Evolutionary conservation across 441 rosid species (phyloP), one percentile per base, ranked within the genome.

Genomic region (Croton laevigatus): DNA sequence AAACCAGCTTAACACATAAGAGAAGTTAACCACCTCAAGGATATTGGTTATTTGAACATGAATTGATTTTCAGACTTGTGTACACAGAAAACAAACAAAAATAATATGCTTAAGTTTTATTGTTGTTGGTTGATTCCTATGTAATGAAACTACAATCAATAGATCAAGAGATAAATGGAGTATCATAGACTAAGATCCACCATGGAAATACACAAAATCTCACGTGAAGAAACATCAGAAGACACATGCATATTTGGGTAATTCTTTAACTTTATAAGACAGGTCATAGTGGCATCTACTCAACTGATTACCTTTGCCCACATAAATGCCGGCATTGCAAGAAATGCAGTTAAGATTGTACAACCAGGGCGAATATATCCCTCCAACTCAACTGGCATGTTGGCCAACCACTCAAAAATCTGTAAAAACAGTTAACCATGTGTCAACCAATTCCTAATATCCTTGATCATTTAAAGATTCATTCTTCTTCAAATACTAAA

Each of bases 301-400:
- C 19, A 54, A 68, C 65, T 6, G 9, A 49, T 65, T 81, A 92
- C 99, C 97, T 91, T 91, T 46, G 60, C 81, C 99, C 99, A 95
- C 95, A 87, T 93, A 68, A 78, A 80, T 65, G 75, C 77, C 38
- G 98, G 97, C 98, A 92, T 95, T n/a, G 99, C 85, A 65, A 89
- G 73, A 64, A 95, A 95, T 51, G 85, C 81, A 22, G 99, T 95
- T 82, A 95, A 86, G 74, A 93, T 93, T 64, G 89, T 89, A 87
- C 99, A 95, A 64, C 99, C 98, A 62, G 99, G 99, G 60, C 98
- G 99, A 69, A 95, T 87, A 74, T 93, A 95, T 34, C 97, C 98
- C 77, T 95, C 99, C 84, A 95, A 75, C 81, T 95, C 99, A 58
- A 95, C 88, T 58, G 98, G 99, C 99, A 95, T 95, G 75, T 82